Evolutionary conservation across 257 asterid genomes (phyloP), one percentile per base, ranked within the genome.

Genomic region (Prunella vulgaris): DNA sequence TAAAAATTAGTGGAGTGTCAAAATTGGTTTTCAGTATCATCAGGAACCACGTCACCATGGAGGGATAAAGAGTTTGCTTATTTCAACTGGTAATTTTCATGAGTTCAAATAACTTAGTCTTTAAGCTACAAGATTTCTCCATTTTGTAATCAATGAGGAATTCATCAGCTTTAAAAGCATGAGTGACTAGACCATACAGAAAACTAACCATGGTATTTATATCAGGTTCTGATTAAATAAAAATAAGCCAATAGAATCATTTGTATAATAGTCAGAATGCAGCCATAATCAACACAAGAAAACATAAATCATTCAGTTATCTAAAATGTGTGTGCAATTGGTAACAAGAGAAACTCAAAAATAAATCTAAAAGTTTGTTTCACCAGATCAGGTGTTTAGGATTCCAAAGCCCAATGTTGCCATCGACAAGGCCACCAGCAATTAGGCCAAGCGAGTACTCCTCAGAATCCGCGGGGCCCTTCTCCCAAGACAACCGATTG

Each of bases 401-500:
- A 83, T 93, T 90, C 99, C 99, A 93, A 18, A 93, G 86, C 25
- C 93, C 91, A 82, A 93, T 88, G 85, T 78, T 88, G 48, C 99
- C 99, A 78, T 93, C 99, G 24, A 87, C 96, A 18, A 93, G 89
- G 30, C 99, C 99, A 74, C 99, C 99, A 20, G 99, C 99, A 70
- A 93, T 82, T 56, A 93, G 78, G 10, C 99, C 99, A 21, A 86
- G 82, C 17, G 89, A 65, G 59, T 69, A 93, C 69, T 90, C 96
- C 67, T 88, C 96, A 1, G 99, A 90, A 68, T 78, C 70, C 33
- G 80, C 62, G 1, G 83, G 81, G 27, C 78, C 83, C 61, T 86
- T 90, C 70, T 84, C 90, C 99, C 99, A 93, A 1, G 99, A 79
- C 67, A 93, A 33, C 72, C 99, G 95, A 77, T 89, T 84, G 78